These are phyloP conservation scores for Fusarium keratoplasticum DNA, from an alignment of 2,329 filamentous ascomycete genomes.

Conservation along the genomic window DNA sequence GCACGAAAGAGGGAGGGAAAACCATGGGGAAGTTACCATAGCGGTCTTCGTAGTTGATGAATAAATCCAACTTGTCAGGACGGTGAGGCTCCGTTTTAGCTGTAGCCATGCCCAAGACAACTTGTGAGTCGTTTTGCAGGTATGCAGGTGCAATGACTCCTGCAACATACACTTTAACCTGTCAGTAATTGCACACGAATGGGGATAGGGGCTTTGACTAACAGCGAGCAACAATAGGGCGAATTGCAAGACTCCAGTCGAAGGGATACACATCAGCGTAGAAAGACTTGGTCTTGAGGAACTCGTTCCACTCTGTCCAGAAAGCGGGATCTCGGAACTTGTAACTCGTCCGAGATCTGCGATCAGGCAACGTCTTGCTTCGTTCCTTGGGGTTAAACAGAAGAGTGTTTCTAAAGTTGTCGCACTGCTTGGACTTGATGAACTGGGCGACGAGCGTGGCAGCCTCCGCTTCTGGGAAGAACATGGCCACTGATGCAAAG, in stretches of 20 bases:
- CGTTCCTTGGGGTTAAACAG: constrained; percentile 39
- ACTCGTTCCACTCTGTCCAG: constrained; percentile 38
- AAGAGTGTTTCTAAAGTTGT: constrained; percentile 26
- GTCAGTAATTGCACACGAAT: constrained; percentile 7
- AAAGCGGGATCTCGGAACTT: constrained; percentile 37
- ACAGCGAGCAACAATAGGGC: constrained; percentile 42
- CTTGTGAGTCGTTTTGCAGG: constrained; percentile 27
- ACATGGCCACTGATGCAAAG: constrained; percentile 42
- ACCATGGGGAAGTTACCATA: constrained; percentile 20
- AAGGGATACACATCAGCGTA: constrained; percentile 41
- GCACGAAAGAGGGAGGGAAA: constrained; percentile 20
- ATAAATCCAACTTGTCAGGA: constrained; percentile 41
- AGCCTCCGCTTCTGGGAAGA: constrained; percentile 34
- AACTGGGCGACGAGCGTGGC: constrained; percentile 31
- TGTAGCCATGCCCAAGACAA: constrained; percentile 36
- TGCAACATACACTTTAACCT: constrained; percentile 38
- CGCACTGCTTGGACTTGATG: constrained; percentile 27
- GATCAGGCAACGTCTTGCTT: constrained; percentile 35
- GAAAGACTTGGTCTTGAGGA: constrained; percentile 16
- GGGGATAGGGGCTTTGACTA: not conserved
- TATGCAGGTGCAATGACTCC: constrained; percentile 41
- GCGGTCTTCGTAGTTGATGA: constrained; percentile 44
- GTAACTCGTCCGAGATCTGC: constrained; percentile 39
- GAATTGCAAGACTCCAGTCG: constrained; percentile 44
- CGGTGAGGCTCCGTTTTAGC: constrained; percentile 43